Evolutionary conservation across 331 rosid species (phyloP).

Genomic region (Prunus yedoensis): DNA sequence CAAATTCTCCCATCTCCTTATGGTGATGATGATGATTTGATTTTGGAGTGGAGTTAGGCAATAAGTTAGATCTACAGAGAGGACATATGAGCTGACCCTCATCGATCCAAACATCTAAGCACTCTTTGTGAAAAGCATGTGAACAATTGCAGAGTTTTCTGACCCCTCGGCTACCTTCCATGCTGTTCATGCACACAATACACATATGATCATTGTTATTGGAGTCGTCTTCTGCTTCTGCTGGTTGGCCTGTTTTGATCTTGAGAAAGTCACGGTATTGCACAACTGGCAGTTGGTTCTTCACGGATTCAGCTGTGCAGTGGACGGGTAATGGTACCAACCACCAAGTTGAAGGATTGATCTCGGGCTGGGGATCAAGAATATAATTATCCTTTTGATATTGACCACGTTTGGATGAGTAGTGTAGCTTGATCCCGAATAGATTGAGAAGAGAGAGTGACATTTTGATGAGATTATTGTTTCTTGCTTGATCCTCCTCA

Average conservation of each 20-base stretch:
- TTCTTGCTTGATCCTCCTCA: not conserved
- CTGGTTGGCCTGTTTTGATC: not conserved
- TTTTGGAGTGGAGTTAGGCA: not conserved
- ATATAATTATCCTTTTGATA: too few relatives aligned
- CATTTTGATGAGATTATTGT: not conserved
- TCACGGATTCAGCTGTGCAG: conserved; percentile 10
- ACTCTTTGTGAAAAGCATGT: conserved; percentile 36
- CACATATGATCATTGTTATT: not conserved
- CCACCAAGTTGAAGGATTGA: not conserved
- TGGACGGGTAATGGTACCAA: conserved; percentile 1
- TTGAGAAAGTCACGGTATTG: not conserved
- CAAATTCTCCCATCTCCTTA: not conserved
- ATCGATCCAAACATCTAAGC: conserved; percentile 36
- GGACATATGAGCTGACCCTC: conserved; percentile 30
- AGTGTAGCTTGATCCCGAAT: not conserved
- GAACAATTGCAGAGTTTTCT: conserved; percentile 25
- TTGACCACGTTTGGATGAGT: not conserved
- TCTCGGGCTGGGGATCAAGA: too few relatives aligned
- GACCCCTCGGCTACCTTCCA: conserved; percentile 21
- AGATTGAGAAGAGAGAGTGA: not conserved
- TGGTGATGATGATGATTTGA: not conserved
- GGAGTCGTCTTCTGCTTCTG: not conserved
- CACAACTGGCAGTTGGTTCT: conserved; percentile 21
- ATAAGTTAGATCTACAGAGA: conserved; percentile 32
- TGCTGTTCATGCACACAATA: conserved; percentile 26